Percentiles rank a stretch among this genome's conserved stretches.
phyloP scores from a whole-genome alignment of 176 grass and related monocot genomes.

The Poa annua region DNA sequence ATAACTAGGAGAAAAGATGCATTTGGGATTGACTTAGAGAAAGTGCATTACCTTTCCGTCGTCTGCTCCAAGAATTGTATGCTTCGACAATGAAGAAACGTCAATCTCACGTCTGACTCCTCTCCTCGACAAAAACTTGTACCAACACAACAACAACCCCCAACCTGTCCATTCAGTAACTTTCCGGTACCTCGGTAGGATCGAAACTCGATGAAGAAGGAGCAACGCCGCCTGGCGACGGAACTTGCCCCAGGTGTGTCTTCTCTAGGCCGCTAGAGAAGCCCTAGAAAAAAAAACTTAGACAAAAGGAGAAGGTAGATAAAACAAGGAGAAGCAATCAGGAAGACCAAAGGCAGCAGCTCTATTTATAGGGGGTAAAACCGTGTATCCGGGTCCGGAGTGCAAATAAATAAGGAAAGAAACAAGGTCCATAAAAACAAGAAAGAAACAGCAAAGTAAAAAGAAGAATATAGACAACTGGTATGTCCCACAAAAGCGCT shows the following conservation, averaged over 20 bases:
- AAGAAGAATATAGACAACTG: not conserved
- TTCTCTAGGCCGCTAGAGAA: not conserved
- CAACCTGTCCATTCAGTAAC: not conserved
- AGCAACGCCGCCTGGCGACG: too few species aligned
- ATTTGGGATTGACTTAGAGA: too few species aligned
- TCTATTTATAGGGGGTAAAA: not conserved
- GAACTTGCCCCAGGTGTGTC: too few species aligned
- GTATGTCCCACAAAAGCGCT: not conserved
- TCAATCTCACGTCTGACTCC: not conserved
- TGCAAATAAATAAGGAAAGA: not conserved
- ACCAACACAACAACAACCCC: too few species aligned
- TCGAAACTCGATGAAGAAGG: not conserved
- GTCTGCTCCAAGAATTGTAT: not conserved
- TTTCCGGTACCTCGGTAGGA: not conserved
- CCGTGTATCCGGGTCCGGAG: not conserved
- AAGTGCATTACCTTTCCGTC: not conserved
- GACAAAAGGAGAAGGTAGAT: not conserved
- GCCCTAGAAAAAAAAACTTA: not conserved
- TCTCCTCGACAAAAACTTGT: not conserved
- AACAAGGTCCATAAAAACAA: not conserved
- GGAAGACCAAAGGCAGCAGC: not conserved
- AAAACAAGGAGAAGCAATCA: not conserved
- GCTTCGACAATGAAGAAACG: not conserved
- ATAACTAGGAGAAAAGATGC: not conserved
- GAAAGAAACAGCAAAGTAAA: not conserved